phyloP scores from a whole-genome alignment of 176 grass and related monocot genomes.

The Aegilops tauschii region DNA sequence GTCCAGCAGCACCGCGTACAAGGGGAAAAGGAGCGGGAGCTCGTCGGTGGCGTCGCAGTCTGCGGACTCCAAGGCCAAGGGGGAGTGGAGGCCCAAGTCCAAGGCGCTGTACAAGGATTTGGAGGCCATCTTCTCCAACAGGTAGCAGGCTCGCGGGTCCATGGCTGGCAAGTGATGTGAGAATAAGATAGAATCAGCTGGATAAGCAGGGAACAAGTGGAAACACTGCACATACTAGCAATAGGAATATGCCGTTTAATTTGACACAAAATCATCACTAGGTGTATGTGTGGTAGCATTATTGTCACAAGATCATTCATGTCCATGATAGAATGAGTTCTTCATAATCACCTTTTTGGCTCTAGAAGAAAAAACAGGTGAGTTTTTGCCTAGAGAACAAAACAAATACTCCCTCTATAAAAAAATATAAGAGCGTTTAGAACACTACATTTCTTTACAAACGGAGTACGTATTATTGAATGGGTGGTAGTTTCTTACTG shows the following conservation, averaged over 20 bases:
- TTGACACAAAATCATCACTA: not conserved
- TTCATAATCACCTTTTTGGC: not conserved
- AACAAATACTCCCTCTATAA: too few species aligned
- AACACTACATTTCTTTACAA: too few species aligned
- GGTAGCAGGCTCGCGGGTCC: slow-evolving; percentile 10
- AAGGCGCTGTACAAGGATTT: slow-evolving; percentile 67
- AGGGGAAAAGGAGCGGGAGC: slow-evolving; percentile 42
- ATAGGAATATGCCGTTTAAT: not conserved
- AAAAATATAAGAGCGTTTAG: too few species aligned
- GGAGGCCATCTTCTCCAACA: slow-evolving; percentile 80
- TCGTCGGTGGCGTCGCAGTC: slow-evolving; percentile 46
- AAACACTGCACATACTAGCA: not conserved
- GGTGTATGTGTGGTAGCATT: not conserved
- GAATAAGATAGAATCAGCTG: not conserved
- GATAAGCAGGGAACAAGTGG: not conserved
- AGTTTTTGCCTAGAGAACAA: too few species aligned
- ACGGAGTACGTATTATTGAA: too few species aligned
- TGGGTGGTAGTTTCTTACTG: too few species aligned
- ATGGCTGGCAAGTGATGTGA: not conserved
- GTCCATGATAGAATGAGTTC: not conserved
- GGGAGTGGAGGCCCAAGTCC: slow-evolving; percentile 46
- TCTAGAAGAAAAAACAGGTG: too few species aligned
- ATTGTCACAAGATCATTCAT: not conserved
- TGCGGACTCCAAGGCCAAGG: slow-evolving; percentile 49
- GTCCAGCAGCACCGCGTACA: slow-evolving; percentile 52